Percentiles rank a stretch among this genome's conserved stretches.
Conservation (phyloP, 1,284 basidiomycete genomes). For the Omphalotus olearius region DNA sequence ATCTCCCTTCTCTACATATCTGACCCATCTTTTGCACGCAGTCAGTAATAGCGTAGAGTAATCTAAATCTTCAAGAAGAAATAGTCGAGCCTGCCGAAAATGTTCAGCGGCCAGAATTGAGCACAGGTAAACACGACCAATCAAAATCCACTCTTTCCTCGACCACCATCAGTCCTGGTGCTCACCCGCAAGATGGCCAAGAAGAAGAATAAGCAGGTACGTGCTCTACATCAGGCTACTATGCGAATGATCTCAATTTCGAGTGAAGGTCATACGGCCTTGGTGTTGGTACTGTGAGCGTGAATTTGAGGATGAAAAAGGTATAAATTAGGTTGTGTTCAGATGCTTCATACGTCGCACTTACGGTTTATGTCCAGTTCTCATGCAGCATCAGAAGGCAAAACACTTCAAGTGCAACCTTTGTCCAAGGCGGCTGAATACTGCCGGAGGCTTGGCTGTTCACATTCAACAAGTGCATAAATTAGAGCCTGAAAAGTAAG, state of each 20-base stretch:
- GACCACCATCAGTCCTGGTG: not conserved
- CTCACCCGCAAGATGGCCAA: constrained; percentile 52
- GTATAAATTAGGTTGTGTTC: constrained; percentile 31
- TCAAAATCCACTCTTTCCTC: not conserved
- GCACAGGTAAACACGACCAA: constrained; percentile 10
- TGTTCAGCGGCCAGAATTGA: no score
- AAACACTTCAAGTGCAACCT: constrained; percentile 98
- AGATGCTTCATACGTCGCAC: not conserved
- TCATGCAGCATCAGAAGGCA: constrained; percentile 99
- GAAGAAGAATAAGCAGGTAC: constrained; percentile 78
- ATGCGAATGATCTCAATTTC: constrained; percentile 3
- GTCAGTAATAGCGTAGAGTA: no score
- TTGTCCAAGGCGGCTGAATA: constrained; percentile 94
- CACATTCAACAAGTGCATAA: constrained; percentile 99
- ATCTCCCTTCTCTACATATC: no score
- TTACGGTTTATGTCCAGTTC: constrained; percentile 48
- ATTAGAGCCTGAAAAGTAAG: constrained; percentile 92
- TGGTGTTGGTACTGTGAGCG: constrained; percentile 99
- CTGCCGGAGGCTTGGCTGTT: constrained; percentile 96
- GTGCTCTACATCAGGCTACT: constrained; percentile 12
- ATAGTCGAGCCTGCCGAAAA: no score
- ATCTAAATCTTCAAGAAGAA: no score
- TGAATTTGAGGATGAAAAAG: constrained; percentile 97
- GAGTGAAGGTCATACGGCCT: constrained; percentile 72
- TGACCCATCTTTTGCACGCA: no score